Base-by-base conservation (phyloP, 129 eudicot species). In the Ambrosia artemisiifolia region DNA sequence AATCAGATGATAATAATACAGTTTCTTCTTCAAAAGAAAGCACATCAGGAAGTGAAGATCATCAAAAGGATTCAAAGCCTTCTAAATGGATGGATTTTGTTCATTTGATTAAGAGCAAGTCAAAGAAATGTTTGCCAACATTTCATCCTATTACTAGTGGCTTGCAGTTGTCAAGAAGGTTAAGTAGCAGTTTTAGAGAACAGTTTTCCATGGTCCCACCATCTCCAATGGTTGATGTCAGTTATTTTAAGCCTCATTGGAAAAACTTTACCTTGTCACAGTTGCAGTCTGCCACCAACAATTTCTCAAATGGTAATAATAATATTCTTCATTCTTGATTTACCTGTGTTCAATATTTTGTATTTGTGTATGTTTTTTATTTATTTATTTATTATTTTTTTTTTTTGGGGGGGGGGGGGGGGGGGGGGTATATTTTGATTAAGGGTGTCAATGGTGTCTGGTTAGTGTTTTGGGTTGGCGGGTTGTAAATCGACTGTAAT, bases 201-300 rank as follows among this genome's bases (percentile, higher is more conserved):
- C 81, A 83, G 64, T 71, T 78, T 7, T 40, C 79, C 3, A 43
- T 70, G 33, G 48, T 69, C n/a, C 53, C 70, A 9, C 63, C 84
- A 38, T 75, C 72, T 46, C 69, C 79, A 19, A 32, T 79, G 33
- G 55, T 48, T 0, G 91, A 82, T 75, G 33, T 83, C 71, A 84
- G 63, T 67, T 81, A 89, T 65, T 83, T 83, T 48, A 88, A 85
- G 83, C 91, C 98, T 56, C 92, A 88, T 7, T 90, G 91, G 92
- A 87, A 83, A 86, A 90, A 79, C 73, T 93, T 89, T 65, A 78
- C 85, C 24, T 72, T 78, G 13, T 82, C 90, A 3, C 86, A 93
- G 65, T 86, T 93, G 30, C 96, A 90, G 81, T 67, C 79, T 63
- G 98, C 95, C 34, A 93, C 96, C 83, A 82, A 78, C 48, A 85